Evolutionary conservation across 2,329 filamentous ascomycete genomes (phyloP).

Genomic region (Trichoderma sp.): DNA sequence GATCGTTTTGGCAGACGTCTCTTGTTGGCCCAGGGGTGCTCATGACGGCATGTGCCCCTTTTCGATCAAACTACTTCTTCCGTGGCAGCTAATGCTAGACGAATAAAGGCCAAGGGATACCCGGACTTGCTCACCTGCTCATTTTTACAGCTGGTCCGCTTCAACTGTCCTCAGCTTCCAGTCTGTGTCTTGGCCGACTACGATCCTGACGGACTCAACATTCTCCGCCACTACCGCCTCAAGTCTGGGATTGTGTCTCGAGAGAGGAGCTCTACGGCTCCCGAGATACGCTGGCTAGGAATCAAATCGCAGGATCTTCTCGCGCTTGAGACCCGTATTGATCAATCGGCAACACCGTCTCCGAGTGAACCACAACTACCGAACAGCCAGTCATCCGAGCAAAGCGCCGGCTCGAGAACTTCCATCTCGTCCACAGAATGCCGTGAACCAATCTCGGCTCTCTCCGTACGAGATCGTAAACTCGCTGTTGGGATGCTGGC

Average conservation of each 20-base stretch:
- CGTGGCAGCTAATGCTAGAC: conserved; percentile 7
- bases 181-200: conserved; percentile 71
- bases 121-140: conserved; percentile 72
- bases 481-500: conserved; percentile 58
- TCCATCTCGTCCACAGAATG: conserved; percentile 37
- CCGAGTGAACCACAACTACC: not conserved
- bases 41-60: conserved; percentile 58
- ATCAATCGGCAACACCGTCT: not conserved
- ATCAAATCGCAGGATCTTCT: conserved; percentile 51
- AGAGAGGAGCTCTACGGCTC: conserved; percentile 55
- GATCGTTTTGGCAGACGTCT: conserved; percentile 55
- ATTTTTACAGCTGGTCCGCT: conserved; percentile 61
- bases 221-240: conserved; percentile 72
- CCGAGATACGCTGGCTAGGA: conserved; percentile 66
- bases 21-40: conserved; percentile 61
- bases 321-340: conserved; percentile 10
- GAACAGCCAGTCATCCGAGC: conserved; percentile 26
- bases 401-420: not conserved
- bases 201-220: conserved; percentile 75
- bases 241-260: conserved; percentile 66
- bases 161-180: conserved; percentile 52
- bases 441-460: conserved; percentile 38
- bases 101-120: conserved; percentile 72
- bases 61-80: too few relatives aligned
- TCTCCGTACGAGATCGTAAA: conserved; percentile 60